These are phyloP conservation scores for Tricholoma saponaceum DNA, from an alignment of 768 basidiomycete species.

Conservation along the genomic window DNA sequence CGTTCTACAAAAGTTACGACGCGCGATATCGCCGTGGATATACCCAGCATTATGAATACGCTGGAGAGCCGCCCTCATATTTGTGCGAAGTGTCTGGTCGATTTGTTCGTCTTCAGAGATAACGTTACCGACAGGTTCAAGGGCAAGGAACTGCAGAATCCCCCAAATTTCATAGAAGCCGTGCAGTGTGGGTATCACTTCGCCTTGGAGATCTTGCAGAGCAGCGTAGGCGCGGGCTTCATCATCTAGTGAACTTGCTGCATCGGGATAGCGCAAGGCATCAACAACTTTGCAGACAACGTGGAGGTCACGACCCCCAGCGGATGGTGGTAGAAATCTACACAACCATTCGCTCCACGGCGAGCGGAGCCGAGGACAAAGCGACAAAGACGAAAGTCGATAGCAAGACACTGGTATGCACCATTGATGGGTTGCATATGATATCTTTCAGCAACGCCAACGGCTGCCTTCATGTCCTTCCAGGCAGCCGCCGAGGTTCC, in stretches of 20 bases:
- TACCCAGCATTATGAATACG: constrained; percentile 13
- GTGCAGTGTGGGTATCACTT: constrained; percentile 10
- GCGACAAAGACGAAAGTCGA: constrained; percentile 14
- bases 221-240: not conserved
- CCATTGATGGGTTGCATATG: not conserved
- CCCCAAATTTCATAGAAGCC: constrained; percentile 17
- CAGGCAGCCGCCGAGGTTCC: not conserved
- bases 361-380: constrained; percentile 10
- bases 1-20: not conserved
- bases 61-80: constrained; percentile 14
- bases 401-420: constrained; percentile 1
- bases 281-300: not conserved
- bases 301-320: not conserved
- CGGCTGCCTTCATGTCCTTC: not conserved
- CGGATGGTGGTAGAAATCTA: not conserved
- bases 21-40: constrained; percentile 2
- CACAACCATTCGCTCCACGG: not conserved
- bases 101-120: constrained; percentile 2
- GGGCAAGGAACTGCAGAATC: constrained; percentile 15
- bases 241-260: constrained; percentile 7
- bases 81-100: constrained; percentile 6
- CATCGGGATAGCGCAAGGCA: not conserved
- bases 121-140: constrained; percentile 2
- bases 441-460: not conserved
- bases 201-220: constrained; percentile 1